Conservation (phyloP, 2,329 filamentous ascomycete genomes). For the Pseudocercospora vitis region DNA sequence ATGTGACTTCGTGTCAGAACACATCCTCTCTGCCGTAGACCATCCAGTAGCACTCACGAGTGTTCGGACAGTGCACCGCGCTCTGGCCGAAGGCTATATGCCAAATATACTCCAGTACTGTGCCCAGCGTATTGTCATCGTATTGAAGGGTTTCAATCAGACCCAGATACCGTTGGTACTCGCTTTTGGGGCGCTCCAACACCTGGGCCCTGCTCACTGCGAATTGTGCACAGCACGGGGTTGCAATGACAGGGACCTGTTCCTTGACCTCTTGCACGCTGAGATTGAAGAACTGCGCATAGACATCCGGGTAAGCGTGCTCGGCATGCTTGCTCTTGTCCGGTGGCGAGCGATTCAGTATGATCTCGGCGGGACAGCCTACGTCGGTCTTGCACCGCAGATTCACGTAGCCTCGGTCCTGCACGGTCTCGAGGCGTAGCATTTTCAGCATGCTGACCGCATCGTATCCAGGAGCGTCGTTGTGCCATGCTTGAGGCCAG, state of each 20-base stretch:
- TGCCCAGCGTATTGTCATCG: conserved; percentile 52
- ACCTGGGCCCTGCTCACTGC: conserved; percentile 37
- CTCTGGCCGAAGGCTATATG: conserved; percentile 49
- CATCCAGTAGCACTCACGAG: conserved; percentile 31
- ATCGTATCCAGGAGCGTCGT: conserved; percentile 30
- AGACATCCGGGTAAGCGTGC: conserved; percentile 26
- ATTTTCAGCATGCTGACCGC: conserved; percentile 30
- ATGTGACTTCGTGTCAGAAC: no score
- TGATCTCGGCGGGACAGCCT: conserved; percentile 31
- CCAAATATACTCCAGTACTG: conserved; percentile 61
- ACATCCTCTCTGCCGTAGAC: conserved; percentile 32
- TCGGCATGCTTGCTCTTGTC: conserved; percentile 24
- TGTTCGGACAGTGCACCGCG: conserved; percentile 33
- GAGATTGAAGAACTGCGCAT: conserved; percentile 29
- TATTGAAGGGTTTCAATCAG: conserved; percentile 52
- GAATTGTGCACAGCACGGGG: conserved; percentile 38
- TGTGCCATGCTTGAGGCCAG: conserved; percentile 33
- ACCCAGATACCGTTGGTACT: conserved; percentile 43
- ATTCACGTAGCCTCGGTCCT: conserved; percentile 32
- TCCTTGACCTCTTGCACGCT: conserved; percentile 16
- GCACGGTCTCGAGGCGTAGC: conserved; percentile 27
- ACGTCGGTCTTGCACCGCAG: conserved; percentile 30
- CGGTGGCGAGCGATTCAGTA: conserved; percentile 24
- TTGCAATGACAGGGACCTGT: conserved; percentile 23
- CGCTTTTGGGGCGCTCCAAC: conserved; percentile 29